phyloP scores from a whole-genome alignment of 768 basidiomycete species.

The Collybia sp. region DNA sequence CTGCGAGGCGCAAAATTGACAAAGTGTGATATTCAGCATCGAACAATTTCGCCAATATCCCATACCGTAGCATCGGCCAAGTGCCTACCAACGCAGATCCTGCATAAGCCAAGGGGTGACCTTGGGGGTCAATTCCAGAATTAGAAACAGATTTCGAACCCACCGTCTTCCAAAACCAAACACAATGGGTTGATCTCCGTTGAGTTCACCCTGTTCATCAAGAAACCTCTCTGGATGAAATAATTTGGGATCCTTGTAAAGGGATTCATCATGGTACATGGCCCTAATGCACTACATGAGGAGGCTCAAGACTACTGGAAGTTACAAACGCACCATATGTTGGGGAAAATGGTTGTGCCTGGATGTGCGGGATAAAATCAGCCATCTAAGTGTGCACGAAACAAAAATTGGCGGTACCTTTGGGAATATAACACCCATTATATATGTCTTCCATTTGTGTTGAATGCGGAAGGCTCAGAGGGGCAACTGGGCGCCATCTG shows the following conservation, averaged over 20 bases:
- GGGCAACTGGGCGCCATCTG: slow-evolving; percentile 1
- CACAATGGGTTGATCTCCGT: background rate
- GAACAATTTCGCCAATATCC: no score
- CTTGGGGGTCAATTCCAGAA: no score
- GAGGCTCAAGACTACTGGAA: background rate
- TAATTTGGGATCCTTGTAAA: background rate
- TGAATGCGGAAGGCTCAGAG: slow-evolving; percentile 1
- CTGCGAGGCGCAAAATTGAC: background rate
- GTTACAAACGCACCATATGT: slow-evolving; percentile 4
- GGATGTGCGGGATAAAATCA: slow-evolving; percentile 1
- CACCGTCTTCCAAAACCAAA: background rate
- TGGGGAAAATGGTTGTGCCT: slow-evolving; percentile 4
- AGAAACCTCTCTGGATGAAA: background rate
- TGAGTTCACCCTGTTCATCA: background rate
- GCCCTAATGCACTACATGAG: background rate
- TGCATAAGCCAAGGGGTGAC: no score
- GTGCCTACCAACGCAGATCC: background rate
- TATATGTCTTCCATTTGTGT: background rate
- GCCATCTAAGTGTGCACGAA: no score
- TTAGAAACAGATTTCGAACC: background rate
- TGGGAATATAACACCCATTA: slow-evolving; percentile 7
- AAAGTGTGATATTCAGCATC: background rate
- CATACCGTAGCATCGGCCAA: background rate
- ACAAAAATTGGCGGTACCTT: no score
- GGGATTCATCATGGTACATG: background rate